A percentile compares a stretch with the other conserved stretches of the same genome.
These are phyloP conservation scores for Neurospora sp. DNA, from an alignment of 495 filamentous ascomycete genomes.

Conservation along the genomic window DNA sequence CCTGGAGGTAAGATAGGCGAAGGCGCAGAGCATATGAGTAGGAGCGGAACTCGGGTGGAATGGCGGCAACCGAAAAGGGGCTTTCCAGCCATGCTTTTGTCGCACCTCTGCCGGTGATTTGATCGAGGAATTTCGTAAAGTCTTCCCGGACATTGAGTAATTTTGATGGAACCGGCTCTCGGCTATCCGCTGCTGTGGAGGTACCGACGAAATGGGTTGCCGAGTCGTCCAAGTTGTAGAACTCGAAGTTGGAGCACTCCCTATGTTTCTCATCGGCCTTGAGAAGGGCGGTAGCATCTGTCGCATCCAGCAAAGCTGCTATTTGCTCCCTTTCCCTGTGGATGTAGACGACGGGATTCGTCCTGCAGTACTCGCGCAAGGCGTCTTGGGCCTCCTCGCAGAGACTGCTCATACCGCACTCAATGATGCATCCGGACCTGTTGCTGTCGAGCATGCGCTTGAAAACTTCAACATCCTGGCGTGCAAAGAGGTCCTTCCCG, in stretches of 20 bases:
- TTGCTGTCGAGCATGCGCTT: conserved; percentile 57
- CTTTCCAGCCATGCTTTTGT: conserved; percentile 53
- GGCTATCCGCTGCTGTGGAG: conserved; percentile 21
- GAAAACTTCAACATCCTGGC: conserved; percentile 52
- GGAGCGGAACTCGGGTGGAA: conserved; percentile 53
- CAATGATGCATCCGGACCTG: conserved; percentile 57
- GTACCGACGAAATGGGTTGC: conserved; percentile 8
- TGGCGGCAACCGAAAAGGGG: conserved; percentile 59
- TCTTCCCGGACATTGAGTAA: conserved; percentile 65
- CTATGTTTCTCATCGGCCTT: conserved; percentile 45
- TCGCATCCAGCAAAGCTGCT: conserved; percentile 49
- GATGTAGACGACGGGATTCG: conserved; percentile 66
- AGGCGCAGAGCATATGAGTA: conserved; percentile 59
- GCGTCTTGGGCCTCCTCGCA: conserved; percentile 49
- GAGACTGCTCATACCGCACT: conserved; percentile 47
- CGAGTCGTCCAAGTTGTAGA: conserved; percentile 57
- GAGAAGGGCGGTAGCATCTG: conserved; percentile 44
- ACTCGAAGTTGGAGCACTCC: conserved; percentile 68
- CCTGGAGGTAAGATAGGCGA: conserved; percentile 49
- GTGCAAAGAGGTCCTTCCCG: conserved; percentile 49
- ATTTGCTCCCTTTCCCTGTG: conserved; percentile 60
- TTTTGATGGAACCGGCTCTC: conserved; percentile 37
- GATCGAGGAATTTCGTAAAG: conserved; percentile 60
- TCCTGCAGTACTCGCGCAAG: conserved; percentile 46
- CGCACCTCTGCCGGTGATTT: conserved; percentile 48